Base-by-base conservation (phyloP, 2,329 filamentous ascomycete genomes). In the Thermomyces lanuginosus region DNA sequence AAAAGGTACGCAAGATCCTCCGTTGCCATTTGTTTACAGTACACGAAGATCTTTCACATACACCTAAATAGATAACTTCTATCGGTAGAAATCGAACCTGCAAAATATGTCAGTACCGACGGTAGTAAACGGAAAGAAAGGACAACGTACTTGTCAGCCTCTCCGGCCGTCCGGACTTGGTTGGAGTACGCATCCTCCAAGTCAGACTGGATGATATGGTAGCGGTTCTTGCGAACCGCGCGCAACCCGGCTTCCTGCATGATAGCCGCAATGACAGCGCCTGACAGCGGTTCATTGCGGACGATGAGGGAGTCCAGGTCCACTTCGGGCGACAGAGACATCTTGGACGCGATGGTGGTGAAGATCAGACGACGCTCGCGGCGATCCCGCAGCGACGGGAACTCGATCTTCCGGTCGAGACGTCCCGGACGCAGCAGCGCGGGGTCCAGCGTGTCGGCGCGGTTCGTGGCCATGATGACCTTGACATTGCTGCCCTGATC, bases 401-500 rank as follows among this genome's bases (percentile, higher is more conserved):
- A 98, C 57, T 98, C 89, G 40, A 98, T 98, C 68, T 98, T 98
- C 49, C 89, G 71, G 58, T 98, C 89, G 32, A 98, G 65, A 53
- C 89, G 78, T 44, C 86, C 86, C 22, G 86, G 86, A 60, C 86
- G 76, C 30, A 98, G 66, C 44, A 98, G 64, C 1, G 86, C 86
- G 17, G 86, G 86, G 49, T 98, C 86, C 25, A 98, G 71, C 1
- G 86, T 95, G 54, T 95, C 86, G 8, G 86, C 89, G 58, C 89
- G 69, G 65, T 98, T 98, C 33, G 89, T 95, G 70, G 45, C 89
- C 89, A 98, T 98, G 61, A 98, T 98, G 52, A 98, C 89, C 64
- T 98, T 98, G 58, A 98, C 89, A 56, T 98, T 98, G 53, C 82
- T 80, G 0, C 83, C 92, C 58, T 98, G 89, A 55, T 98, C 89